phyloP scores from a whole-genome alignment of 805 yeast species.

The Scheffersomyces lignosus region DNA sequence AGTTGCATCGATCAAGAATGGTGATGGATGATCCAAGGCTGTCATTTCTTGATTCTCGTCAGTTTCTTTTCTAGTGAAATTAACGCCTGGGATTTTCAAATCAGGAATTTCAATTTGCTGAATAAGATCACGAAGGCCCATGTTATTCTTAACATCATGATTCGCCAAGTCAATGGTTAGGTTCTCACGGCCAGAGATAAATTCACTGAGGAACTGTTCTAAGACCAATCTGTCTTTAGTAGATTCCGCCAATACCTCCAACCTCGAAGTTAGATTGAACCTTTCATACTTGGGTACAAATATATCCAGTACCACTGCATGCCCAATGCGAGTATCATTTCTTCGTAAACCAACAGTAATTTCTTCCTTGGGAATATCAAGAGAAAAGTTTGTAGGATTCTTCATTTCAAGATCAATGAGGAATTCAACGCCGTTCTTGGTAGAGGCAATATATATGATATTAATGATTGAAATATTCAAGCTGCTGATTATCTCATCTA shows the following conservation, averaged over 20 bases:
- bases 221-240: slow-evolving; percentile 14
- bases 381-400: slow-evolving; percentile 32
- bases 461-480: slow-evolving; percentile 13
- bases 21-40: slow-evolving; percentile 9
- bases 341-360: slow-evolving; percentile 26
- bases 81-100: slow-evolving; percentile 26
- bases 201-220: slow-evolving; percentile 37
- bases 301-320: slow-evolving; percentile 14
- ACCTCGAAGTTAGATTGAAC: slow-evolving; percentile 16
- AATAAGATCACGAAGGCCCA: slow-evolving; percentile 12
- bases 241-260: slow-evolving; percentile 11
- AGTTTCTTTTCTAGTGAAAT: slow-evolving; percentile 25
- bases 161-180: slow-evolving; percentile 31
- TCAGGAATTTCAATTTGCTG: slow-evolving; percentile 16
- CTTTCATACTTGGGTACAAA: slow-evolving; percentile 14
- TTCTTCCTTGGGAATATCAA: slow-evolving; percentile 20
- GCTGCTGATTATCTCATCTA: slow-evolving; percentile 5
- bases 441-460: slow-evolving; percentile 25
- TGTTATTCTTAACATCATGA: slow-evolving; percentile 15
- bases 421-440: slow-evolving; percentile 19
- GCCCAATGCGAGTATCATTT: slow-evolving; percentile 37
- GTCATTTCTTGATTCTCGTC: slow-evolving; percentile 2
- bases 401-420: slow-evolving; percentile 27
- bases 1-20: slow-evolving; percentile 49
- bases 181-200: slow-evolving; percentile 34